These are phyloP conservation scores for Apiospora phragmitis DNA, from an alignment of 2,329 filamentous ascomycete genomes.

Conservation along the genomic window DNA sequence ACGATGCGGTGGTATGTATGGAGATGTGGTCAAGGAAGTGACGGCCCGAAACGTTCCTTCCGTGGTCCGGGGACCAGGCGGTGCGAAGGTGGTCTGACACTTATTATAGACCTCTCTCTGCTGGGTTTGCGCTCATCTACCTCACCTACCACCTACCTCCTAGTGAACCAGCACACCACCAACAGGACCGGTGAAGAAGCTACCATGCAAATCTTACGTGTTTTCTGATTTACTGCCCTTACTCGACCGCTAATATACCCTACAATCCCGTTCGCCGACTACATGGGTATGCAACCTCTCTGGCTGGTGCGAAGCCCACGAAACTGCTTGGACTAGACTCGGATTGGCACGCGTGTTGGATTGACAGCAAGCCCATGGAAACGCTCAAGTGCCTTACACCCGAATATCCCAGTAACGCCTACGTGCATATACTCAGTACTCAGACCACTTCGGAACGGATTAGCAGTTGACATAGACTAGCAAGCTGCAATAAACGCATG, in stretches of 20 bases:
- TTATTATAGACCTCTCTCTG: neutral
- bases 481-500: neutral
- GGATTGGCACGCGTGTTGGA: neutral
- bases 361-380: neutral
- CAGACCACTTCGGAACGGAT: neutral
- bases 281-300: constrained; percentile 8
- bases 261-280: neutral
- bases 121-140: neutral
- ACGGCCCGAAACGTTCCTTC: neutral
- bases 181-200: neutral
- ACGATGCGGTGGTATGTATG: neutral
- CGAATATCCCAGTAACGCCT: neutral
- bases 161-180: neutral
- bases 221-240: neutral
- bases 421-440: neutral
- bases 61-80: neutral
- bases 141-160: no score
- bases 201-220: constrained; percentile 5
- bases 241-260: neutral
- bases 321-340: neutral
- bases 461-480: neutral
- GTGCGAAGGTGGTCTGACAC: neutral
- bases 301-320: neutral
- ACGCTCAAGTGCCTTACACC: neutral
- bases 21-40: neutral